phyloP scores from a whole-genome alignment of 2,329 filamentous ascomycete species.

The Penicillium sp. region DNA sequence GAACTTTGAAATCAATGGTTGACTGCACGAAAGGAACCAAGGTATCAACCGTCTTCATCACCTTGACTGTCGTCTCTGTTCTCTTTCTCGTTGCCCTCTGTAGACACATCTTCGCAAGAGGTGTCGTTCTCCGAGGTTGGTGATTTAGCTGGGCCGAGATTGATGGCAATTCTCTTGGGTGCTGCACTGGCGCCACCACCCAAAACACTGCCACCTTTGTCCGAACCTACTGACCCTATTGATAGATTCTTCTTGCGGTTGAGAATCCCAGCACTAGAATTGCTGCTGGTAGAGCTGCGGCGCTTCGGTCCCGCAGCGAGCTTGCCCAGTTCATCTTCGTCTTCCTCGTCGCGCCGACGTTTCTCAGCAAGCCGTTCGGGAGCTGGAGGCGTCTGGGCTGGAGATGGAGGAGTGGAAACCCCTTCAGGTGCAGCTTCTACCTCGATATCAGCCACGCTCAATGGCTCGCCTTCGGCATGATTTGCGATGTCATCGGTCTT shows the following conservation, averaged over 20 bases:
- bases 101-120: slow-evolving; percentile 19
- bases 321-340: slow-evolving; percentile 89
- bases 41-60: slow-evolving; percentile 25
- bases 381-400: slow-evolving; percentile 51
- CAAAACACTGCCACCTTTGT: slow-evolving; percentile 28
- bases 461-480: slow-evolving; percentile 27
- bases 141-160: slow-evolving; percentile 36
- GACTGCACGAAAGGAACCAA: slow-evolving; percentile 8
- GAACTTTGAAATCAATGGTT: slow-evolving; percentile 14
- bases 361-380: slow-evolving; percentile 84
- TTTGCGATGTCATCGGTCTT: slow-evolving; percentile 39
- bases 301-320: slow-evolving; percentile 61
- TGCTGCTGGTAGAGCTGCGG: slow-evolving; percentile 47
- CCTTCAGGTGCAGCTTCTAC: slow-evolving; percentile 33
- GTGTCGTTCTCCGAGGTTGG: slow-evolving; percentile 20
- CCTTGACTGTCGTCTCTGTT: slow-evolving; percentile 32
- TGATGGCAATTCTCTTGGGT: slow-evolving; percentile 48
- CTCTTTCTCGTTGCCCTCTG: slow-evolving; percentile 35
- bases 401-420: slow-evolving; percentile 27
- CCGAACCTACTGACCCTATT: slow-evolving; percentile 30
- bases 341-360: slow-evolving; percentile 81
- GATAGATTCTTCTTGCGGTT: slow-evolving; percentile 40
- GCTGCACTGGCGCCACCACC: slow-evolving; percentile 23
- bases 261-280: slow-evolving; percentile 37
- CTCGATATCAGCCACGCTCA: slow-evolving; percentile 28